These are phyloP conservation scores for Boechera retrofracta DNA, from an alignment of 345 rosid species.

Conservation along the genomic window DNA sequence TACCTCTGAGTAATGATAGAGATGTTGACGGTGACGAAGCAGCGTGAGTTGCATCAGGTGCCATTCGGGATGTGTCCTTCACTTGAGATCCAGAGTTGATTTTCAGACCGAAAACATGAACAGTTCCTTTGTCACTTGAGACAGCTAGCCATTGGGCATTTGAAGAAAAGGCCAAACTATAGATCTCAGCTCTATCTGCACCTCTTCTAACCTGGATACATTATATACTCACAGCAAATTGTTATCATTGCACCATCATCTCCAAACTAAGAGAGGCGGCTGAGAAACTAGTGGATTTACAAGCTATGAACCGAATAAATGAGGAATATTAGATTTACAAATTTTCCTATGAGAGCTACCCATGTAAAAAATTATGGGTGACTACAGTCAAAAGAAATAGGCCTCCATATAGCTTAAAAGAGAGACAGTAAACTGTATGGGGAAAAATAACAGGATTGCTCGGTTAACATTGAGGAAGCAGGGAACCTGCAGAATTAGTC, in stretches of 20 bases:
- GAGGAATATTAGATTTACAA: neutral
- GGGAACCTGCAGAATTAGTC: too few relatives aligned
- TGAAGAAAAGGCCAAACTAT: slow-evolving; percentile 91
- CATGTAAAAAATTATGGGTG: neutral
- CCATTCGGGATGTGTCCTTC: slow-evolving; percentile 45
- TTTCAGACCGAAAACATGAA: slow-evolving; percentile 91
- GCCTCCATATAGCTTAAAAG: neutral
- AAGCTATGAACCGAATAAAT: neutral
- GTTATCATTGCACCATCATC: neutral
- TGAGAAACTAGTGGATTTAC: neutral
- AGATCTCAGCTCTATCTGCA: slow-evolving; percentile 94
- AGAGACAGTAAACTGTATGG: neutral
- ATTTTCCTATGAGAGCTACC: neutral
- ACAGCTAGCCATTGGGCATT: slow-evolving; percentile 87
- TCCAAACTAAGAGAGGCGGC: neutral
- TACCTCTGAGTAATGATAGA: slow-evolving; percentile 80
- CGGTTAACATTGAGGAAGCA: neutral
- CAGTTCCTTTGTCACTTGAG: slow-evolving; percentile 98
- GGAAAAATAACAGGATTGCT: neutral
- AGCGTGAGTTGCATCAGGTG: slow-evolving; percentile 45
- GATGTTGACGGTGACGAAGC: slow-evolving; percentile 48
- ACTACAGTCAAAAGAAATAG: neutral
- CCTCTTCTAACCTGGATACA: slow-evolving; percentile 82
- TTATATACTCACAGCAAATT: neutral
- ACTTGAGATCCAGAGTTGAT: slow-evolving; percentile 58